Conservation (phyloP, 768 basidiomycete species). For the Trametes maxima region DNA sequence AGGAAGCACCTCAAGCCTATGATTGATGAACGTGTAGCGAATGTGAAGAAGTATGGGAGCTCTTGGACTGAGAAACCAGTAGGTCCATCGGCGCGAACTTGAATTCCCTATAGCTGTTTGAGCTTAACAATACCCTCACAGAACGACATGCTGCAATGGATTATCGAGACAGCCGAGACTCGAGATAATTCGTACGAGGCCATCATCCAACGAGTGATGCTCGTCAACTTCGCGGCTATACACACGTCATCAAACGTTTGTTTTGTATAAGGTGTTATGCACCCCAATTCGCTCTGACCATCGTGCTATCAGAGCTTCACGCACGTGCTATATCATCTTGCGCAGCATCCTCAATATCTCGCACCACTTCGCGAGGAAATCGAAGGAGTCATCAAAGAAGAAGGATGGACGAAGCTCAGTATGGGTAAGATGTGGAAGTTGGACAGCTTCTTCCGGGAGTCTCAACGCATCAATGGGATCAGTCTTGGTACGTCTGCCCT, state of each 20-base stretch:
- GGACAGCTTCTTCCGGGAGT: conserved; percentile 50
- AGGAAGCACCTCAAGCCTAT: conserved; percentile 31
- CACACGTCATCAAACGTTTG: conserved; percentile 24
- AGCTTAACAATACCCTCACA: background rate
- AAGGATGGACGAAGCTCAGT: conserved; percentile 34
- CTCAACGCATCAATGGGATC: conserved; percentile 28
- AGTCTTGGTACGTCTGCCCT: background rate
- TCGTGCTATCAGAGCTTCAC: conserved; percentile 29
- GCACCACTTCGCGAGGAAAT: conserved; percentile 47
- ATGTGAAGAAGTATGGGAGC: conserved; percentile 28
- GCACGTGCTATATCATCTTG: conserved; percentile 40
- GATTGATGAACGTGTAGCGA: conserved; percentile 33
- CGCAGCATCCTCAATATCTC: conserved; percentile 38
- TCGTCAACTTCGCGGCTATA: conserved; percentile 31
- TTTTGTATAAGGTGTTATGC: too few species aligned
- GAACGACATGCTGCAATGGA: conserved; percentile 39
- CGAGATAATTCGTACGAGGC: conserved; percentile 11
- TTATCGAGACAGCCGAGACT: conserved; percentile 32
- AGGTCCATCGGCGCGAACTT: conserved; percentile 1
- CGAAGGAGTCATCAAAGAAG: conserved; percentile 37
- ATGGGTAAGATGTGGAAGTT: conserved; percentile 46
- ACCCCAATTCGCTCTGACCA: conserved; percentile 14
- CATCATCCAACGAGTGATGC: conserved; percentile 32
- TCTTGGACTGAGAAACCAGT: conserved; percentile 39
- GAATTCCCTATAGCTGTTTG: background rate